A percentile compares a stretch with the other conserved stretches of the same genome.
Evolutionary conservation across 495 filamentous ascomycete species (phyloP).

Genomic region (Podospora pseudocomata): DNA sequence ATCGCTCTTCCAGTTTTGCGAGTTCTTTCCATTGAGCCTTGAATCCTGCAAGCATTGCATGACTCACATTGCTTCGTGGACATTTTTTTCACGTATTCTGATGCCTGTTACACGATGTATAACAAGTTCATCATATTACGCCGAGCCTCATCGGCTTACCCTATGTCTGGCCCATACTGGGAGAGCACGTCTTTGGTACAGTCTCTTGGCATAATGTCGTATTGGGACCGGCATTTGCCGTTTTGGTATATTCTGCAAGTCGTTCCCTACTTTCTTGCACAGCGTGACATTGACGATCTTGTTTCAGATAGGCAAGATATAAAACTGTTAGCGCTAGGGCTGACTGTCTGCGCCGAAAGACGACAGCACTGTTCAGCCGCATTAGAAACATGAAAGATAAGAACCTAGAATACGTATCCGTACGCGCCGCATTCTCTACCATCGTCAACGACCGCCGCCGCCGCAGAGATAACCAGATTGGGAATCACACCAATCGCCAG

Average conservation of each 20-base stretch:
- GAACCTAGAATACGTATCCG: background rate
- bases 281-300: slow-evolving; percentile 4
- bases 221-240: background rate
- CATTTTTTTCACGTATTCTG: background rate
- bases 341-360: slow-evolving; percentile 4
- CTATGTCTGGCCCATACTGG: background rate
- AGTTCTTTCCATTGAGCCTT: background rate
- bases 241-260: background rate
- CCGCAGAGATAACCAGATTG: slow-evolving; percentile 18
- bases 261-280: background rate
- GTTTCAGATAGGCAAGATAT: slow-evolving; percentile 8
- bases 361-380: background rate
- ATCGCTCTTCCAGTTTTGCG: background rate
- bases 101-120: background rate
- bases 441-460: slow-evolving; percentile 11
- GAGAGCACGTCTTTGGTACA: background rate
- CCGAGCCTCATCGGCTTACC: background rate
- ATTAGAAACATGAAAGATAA: background rate
- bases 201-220: background rate
- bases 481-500: background rate
- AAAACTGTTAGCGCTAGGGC: slow-evolving; percentile 10
- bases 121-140: background rate
- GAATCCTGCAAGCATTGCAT: background rate
- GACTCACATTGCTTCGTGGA: background rate
- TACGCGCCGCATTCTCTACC: background rate